A percentile compares a stretch with the other conserved stretches of the same genome.
Conservation (phyloP, 2,329 filamentous ascomycete genomes). For the Aspergillus bombycis region DNA sequence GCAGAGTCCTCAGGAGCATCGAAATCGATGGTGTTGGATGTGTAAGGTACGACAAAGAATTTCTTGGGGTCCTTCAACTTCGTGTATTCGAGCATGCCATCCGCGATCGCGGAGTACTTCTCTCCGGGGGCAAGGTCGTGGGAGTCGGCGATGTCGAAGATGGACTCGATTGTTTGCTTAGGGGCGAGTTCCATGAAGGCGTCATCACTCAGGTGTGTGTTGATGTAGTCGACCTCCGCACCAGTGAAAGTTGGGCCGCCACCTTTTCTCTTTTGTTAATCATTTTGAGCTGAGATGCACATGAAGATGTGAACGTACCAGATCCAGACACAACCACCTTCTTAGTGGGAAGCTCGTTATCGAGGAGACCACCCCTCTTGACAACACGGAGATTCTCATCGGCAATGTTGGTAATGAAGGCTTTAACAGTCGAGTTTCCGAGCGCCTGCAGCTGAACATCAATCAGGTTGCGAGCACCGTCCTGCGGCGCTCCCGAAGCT, state of each 20-base stretch:
- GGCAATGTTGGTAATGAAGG: constrained; percentile 15
- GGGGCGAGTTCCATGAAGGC: constrained; percentile 18
- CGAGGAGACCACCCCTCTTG: constrained; percentile 19
- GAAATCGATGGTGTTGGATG: constrained; percentile 18
- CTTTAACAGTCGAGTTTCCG: constrained; percentile 19
- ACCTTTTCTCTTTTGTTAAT: constrained; percentile 1
- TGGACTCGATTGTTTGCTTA: constrained; percentile 17
- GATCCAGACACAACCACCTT: constrained; percentile 16
- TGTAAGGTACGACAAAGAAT: constrained; percentile 11
- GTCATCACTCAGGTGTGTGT: constrained; percentile 15
- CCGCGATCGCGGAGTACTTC: constrained; percentile 17
- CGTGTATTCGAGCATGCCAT: constrained; percentile 18
- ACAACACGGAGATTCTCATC: constrained; percentile 15
- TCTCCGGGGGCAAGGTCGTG: constrained; percentile 15
- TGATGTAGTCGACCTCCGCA: constrained; percentile 17
- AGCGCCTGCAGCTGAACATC: constrained; percentile 15
- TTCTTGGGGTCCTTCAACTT: constrained; percentile 6
- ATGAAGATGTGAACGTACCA: constrained; percentile 7
- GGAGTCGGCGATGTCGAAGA: constrained; percentile 18
- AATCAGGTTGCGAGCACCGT: constrained; percentile 12
- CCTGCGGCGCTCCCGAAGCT: constrained; percentile 17
- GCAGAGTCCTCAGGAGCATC: constrained; percentile 6
- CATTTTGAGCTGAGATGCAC: neutral
- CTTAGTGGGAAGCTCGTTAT: constrained; percentile 16
- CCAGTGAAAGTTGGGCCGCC: constrained; percentile 16